These are phyloP conservation scores for Terfezia boudieri DNA, from an alignment of 495 filamentous ascomycete species.

Conservation along the genomic window DNA sequence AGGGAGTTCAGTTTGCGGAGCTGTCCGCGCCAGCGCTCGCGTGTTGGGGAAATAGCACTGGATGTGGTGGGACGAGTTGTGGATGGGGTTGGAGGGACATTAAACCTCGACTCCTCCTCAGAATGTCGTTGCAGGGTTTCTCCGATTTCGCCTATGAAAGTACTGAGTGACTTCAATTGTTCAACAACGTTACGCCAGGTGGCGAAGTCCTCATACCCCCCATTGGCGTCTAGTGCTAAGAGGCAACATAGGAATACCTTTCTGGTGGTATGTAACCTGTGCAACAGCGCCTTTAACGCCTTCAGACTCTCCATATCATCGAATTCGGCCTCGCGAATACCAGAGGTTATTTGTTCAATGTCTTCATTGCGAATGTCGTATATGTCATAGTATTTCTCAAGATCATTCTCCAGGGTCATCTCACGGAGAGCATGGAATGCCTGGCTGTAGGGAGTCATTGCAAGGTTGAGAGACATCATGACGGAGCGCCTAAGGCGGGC, in stretches of 20 bases:
- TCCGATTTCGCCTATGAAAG: conserved; percentile 29
- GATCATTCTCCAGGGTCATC: conserved; percentile 50
- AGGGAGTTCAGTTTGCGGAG: conserved; percentile 66
- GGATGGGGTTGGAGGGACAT: conserved; percentile 21
- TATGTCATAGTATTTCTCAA: conserved; percentile 78
- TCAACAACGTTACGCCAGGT: conserved; percentile 63
- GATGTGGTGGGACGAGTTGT: conserved; percentile 10
- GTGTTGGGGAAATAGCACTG: conserved; percentile 45
- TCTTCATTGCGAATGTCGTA: conserved; percentile 74
- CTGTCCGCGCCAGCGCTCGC: conserved; percentile 62
- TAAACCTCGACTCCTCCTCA: conserved; percentile 52
- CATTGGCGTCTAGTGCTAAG: conserved; percentile 68
- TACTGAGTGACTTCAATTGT: conserved; percentile 45
- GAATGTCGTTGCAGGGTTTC: conserved; percentile 40
- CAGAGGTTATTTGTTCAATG: conserved; percentile 39
- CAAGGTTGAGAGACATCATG: conserved; percentile 39
- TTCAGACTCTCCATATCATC: conserved; percentile 63
- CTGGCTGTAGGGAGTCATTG: conserved; percentile 46
- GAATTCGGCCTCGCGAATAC: conserved; percentile 35
- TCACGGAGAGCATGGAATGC: conserved; percentile 42
- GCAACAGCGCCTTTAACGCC: conserved; percentile 52
- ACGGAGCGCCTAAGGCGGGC: conserved; percentile 52
- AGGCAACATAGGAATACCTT: conserved; percentile 71
- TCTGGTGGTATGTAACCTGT: conserved; percentile 54
- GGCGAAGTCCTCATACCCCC: conserved; percentile 52